A percentile compares a stretch with the other conserved stretches of the same genome.
Evolutionary conservation across 192 early-diverging fungal genomes (phyloP).

Genomic region (Coemansia javaensis): DNA sequence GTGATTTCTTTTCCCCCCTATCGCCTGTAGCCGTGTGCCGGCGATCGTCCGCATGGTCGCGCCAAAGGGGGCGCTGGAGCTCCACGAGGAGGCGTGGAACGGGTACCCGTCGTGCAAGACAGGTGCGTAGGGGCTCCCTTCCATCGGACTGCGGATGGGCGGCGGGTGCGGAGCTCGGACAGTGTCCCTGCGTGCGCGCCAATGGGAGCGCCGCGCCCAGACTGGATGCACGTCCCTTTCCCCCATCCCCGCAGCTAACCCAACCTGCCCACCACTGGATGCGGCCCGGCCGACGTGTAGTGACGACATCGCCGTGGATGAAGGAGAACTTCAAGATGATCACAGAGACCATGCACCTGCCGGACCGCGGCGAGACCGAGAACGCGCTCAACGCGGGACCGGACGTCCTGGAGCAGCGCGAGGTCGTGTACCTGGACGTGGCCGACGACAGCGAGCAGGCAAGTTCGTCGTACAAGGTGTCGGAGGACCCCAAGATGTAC

Average conservation of each 20-base stretch:
- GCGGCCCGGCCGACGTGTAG: too few relatives aligned
- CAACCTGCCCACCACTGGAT: too few relatives aligned
- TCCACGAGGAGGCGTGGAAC: constrained; percentile 81
- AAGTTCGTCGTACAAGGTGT: constrained; percentile 51
- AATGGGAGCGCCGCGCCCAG: too few relatives aligned
- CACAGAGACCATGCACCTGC: constrained; percentile 68
- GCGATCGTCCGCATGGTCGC: constrained; percentile 56
- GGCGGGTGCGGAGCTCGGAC: too few relatives aligned
- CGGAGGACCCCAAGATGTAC: constrained; percentile 63
- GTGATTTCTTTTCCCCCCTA: not conserved
- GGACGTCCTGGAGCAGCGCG: constrained; percentile 57
- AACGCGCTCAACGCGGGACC: constrained; percentile 54
- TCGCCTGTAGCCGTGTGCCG: constrained; percentile 54
- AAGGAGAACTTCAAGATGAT: constrained; percentile 66
- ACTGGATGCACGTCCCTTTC: too few relatives aligned
- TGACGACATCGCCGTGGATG: constrained; percentile 63
- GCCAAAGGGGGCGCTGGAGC: constrained; percentile 60
- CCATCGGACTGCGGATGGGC: not conserved
- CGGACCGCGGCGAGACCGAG: constrained; percentile 65
- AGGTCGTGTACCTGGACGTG: constrained; percentile 62
- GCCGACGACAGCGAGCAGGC: constrained; percentile 58
- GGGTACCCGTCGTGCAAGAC: constrained; percentile 67
- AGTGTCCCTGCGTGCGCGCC: too few relatives aligned
- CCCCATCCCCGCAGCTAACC: too few relatives aligned
- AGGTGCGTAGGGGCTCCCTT: constrained; percentile 16